These are phyloP conservation scores for Aspergillus sp. DNA, from an alignment of 2,329 filamentous ascomycete species.

Conservation along the genomic window DNA sequence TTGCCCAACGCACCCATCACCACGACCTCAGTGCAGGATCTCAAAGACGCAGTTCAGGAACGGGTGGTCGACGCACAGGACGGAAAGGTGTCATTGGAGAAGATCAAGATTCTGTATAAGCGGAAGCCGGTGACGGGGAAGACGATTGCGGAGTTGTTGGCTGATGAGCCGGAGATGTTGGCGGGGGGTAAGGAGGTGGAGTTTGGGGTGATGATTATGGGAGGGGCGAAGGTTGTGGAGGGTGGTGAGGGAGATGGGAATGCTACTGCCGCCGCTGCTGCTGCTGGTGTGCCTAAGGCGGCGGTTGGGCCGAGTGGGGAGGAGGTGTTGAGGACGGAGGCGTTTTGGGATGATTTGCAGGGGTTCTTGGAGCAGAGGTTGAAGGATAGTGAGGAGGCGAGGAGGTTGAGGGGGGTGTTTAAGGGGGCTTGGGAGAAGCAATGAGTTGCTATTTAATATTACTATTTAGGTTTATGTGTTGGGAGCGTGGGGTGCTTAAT, in stretches of 20 bases:
- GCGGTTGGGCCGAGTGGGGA: constrained; percentile 59
- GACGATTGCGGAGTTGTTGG: constrained; percentile 71
- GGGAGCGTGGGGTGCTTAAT: neutral
- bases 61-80: constrained; percentile 56
- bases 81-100: constrained; percentile 56
- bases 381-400: constrained; percentile 67
- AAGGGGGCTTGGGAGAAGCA: constrained; percentile 62
- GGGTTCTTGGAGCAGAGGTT: constrained; percentile 78
- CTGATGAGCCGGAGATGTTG: constrained; percentile 52
- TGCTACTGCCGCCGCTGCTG: constrained; percentile 14
- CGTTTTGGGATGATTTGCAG: constrained; percentile 85
- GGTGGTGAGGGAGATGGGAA: constrained; percentile 21
- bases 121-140: constrained; percentile 79
- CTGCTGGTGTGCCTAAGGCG: constrained; percentile 28
- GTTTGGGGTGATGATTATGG: constrained; percentile 85
- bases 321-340: constrained; percentile 66
- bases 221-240: constrained; percentile 58
- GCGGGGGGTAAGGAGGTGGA: constrained; percentile 59
- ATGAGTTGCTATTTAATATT: neutral
- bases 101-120: constrained; percentile 81
- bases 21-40: constrained; percentile 73
- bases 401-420: constrained; percentile 68
- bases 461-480: constrained; percentile 1
- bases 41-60: constrained; percentile 70
- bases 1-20: constrained; percentile 62